Base-by-base conservation (phyloP, 805 yeast species). In the Zygoascus ofunaensis region DNA sequence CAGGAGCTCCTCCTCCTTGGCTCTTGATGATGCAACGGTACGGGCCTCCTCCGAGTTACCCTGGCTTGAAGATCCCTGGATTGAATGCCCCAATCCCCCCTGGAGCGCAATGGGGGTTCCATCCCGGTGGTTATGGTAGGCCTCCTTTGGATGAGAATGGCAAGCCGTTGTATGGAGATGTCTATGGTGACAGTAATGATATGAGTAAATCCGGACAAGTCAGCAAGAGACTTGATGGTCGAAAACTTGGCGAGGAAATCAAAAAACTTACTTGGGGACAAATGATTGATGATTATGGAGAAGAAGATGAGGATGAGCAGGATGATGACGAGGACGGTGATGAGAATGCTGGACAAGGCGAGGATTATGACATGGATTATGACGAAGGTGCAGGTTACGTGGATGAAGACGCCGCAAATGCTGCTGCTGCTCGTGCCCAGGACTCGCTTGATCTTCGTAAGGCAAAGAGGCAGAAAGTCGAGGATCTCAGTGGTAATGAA, bases 1-100 rank as follows among this genome's bases (percentile, higher is more conserved):
- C 72, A 4, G 73, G 68, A 34, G 65, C 68, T 1, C 71, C 80
- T 4, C 87, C 87, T 1, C 95, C 96, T 0, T 90, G 97, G 97
- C 70, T 80, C 19, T 60, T 70, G 2, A 73, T 73, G 32, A 80
- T 89, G 84, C 72, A 71, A 43, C 69, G 73, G 44, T 55, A 74
- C 12, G 97, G 97, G 0, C 77, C 82, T 22, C 95, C 97, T 0
- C 95, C 95, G 0, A 72, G 87, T 17, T 89, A 86, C 62, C 79
- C 80, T 2, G 70, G 74, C 33, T 64, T 86, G 59, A 64, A 69
- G 28, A 72, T 85, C 5, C 86, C 77, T 2, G 80, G 73, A 2
- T 58, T 63, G 15, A 73, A 73, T 49, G 69, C 73, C 1, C 64
- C 67, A 1, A 61, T 66, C 41, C 68, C 68, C 2, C 42, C 54